These are phyloP conservation scores for Candida smagusa DNA, from an alignment of 1,139 yeast genomes.

Conservation along the genomic window DNA sequence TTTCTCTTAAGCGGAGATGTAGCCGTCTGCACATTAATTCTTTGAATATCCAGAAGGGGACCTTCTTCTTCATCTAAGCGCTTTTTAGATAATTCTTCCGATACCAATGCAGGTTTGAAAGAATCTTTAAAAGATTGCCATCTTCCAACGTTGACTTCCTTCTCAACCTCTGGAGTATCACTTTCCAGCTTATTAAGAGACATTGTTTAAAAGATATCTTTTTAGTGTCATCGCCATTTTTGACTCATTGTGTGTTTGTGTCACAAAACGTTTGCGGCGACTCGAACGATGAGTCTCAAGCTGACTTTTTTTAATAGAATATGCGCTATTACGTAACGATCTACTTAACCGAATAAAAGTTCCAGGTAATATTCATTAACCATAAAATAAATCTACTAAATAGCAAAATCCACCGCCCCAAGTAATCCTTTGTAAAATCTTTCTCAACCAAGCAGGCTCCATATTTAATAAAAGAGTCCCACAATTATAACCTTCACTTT, in stretches of 20 bases:
- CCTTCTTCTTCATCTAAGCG: conserved; percentile 20
- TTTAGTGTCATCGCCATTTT: no score
- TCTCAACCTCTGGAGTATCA: not conserved
- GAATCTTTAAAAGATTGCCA: conserved; percentile 42
- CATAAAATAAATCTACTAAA: conserved; percentile 55
- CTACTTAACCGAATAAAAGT: no score
- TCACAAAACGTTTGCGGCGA: no score
- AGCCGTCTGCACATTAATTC: conserved; percentile 20
- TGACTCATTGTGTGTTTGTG: no score
- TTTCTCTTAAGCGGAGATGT: conserved; percentile 22
- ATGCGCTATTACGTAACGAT: no score
- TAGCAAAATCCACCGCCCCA: conserved; percentile 74
- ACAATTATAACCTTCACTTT: conserved; percentile 72
- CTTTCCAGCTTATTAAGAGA: not conserved
- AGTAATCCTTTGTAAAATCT: conserved; percentile 49
- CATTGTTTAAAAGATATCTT: no score
- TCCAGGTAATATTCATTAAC: no score
- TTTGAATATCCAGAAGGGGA: conserved; percentile 19
- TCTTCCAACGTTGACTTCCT: conserved; percentile 14
- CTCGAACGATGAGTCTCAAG: no score
- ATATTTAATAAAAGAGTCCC: conserved; percentile 57
- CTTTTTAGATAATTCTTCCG: conserved; percentile 14
- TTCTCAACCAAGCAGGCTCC: conserved; percentile 47
- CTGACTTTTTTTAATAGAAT: no score
- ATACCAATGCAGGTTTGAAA: conserved; percentile 30